phyloP scores from a whole-genome alignment of 371 early-diverging fungal genomes.

The Apophysomyces sp. region DNA sequence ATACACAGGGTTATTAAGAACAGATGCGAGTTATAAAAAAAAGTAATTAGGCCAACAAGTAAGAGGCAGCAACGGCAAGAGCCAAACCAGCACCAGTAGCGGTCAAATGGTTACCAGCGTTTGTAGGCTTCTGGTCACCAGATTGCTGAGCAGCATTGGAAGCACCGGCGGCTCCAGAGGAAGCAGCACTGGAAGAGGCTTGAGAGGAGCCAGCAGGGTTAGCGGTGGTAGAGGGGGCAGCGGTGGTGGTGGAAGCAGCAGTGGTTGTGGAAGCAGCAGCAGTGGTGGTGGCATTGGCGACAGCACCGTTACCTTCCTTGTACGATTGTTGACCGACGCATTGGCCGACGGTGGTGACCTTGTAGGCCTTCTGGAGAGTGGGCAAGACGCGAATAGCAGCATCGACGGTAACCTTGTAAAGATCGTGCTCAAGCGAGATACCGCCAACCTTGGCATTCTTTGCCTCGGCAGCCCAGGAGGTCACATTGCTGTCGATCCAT shows the following conservation, averaged over 20 bases:
- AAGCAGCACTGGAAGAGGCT: not conserved
- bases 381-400: conserved; percentile 63
- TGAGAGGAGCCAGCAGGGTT: not conserved
- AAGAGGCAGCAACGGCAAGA: not conserved
- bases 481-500: conserved; percentile 50
- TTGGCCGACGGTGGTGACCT: conserved; percentile 40
- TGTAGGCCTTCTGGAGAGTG: conserved; percentile 42
- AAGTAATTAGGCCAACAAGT: conserved; percentile 6
- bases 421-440: conserved; percentile 58
- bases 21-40: not conserved
- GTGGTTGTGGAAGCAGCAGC: conserved; percentile 13
- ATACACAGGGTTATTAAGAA: not conserved
- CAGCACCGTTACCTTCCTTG: conserved; percentile 29
- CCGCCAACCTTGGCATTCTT: conserved; percentile 47
- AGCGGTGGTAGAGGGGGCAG: conserved; percentile 1
- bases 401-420: conserved; percentile 50
- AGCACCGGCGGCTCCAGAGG: not conserved
- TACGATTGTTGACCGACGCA: conserved; percentile 39
- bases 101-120: conserved; percentile 2
- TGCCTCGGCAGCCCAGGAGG: conserved; percentile 47
- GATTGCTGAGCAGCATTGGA: not conserved
- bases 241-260: conserved; percentile 18
- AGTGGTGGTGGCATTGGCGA: conserved; percentile 10
- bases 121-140: not conserved
- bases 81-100: conserved; percentile 7